These are phyloP conservation scores for Podospora conica DNA, from an alignment of 495 filamentous ascomycete genomes.

Conservation along the genomic window DNA sequence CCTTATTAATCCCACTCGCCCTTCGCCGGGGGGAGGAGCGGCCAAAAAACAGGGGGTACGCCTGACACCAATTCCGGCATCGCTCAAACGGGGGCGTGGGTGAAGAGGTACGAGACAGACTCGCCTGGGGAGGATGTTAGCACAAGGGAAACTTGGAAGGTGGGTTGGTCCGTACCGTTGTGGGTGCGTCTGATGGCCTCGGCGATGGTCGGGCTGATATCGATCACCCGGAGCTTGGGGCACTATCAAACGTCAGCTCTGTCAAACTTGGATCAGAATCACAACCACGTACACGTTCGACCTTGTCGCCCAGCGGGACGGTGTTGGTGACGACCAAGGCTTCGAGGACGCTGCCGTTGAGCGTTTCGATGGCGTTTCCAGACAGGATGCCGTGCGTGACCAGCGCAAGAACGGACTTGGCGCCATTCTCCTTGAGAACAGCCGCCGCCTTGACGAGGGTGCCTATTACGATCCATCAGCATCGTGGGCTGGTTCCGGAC, in stretches of 20 bases:
- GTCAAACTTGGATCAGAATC: background rate
- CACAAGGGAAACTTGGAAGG: constrained; percentile 19
- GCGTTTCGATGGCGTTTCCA: constrained; percentile 81
- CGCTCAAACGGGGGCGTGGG: constrained; percentile 62
- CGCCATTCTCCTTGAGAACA: constrained; percentile 84
- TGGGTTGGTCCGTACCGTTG: constrained; percentile 60
- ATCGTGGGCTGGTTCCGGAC: background rate
- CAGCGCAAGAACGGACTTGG: constrained; percentile 81
- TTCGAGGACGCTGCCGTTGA: constrained; percentile 74
- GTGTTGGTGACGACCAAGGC: constrained; percentile 94
- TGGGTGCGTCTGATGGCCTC: constrained; percentile 81
- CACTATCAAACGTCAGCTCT: constrained; percentile 39
- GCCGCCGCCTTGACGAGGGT: constrained; percentile 90
- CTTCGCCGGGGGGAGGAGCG: background rate
- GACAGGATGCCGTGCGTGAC: constrained; percentile 95
- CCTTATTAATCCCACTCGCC: background rate
- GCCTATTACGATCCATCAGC: background rate
- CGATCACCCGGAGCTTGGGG: constrained; percentile 78
- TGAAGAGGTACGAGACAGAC: constrained; percentile 90
- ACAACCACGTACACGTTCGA: constrained; percentile 27
- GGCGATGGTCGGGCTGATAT: constrained; percentile 74
- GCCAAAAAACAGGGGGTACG: background rate
- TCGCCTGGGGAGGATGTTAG: constrained; percentile 24
- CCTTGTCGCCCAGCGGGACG: constrained; percentile 81
- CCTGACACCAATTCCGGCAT: background rate